phyloP scores from a whole-genome alignment of 108 stramenopile species.

The Bacterosira constricta region DNA sequence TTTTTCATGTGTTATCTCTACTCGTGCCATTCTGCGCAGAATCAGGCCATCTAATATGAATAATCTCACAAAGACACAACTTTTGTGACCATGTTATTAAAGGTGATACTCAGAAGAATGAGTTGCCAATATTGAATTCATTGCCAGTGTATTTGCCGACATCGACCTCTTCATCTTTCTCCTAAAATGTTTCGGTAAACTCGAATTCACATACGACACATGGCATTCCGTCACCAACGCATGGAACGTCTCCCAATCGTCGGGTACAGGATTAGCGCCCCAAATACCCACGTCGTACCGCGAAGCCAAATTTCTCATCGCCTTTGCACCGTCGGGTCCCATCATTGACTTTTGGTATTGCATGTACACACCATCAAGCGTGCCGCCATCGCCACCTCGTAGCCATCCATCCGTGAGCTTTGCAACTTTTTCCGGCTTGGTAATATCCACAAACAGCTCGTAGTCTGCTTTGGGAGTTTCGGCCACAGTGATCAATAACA shows the following conservation, averaged over 20 bases:
- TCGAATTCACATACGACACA: slow-evolving; percentile 45
- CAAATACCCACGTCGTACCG: slow-evolving; percentile 42
- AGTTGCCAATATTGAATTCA: slow-evolving; percentile 19
- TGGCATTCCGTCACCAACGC: slow-evolving; percentile 48
- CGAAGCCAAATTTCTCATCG: slow-evolving; percentile 37
- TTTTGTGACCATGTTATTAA: no score
- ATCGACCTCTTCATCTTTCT: slow-evolving; percentile 40
- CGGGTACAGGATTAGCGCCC: slow-evolving; percentile 45
- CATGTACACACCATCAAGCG: slow-evolving; percentile 51
- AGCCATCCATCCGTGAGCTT: slow-evolving; percentile 39
- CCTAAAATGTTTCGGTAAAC: slow-evolving; percentile 39
- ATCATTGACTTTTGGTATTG: slow-evolving; percentile 51
- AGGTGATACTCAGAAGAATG: no score
- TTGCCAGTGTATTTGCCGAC: slow-evolving; percentile 15
- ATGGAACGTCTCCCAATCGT: slow-evolving; percentile 53
- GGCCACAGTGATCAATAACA: slow-evolving; percentile 37
- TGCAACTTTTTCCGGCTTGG: slow-evolving; percentile 24
- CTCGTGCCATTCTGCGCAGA: no score
- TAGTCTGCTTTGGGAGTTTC: slow-evolving; percentile 25
- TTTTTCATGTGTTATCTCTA: no score
- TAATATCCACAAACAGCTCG: slow-evolving; percentile 45
- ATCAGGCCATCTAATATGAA: no score
- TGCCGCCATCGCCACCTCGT: slow-evolving; percentile 40
- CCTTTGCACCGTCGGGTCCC: slow-evolving; percentile 29
- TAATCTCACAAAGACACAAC: no score